Evolutionary conservation across 1,284 basidiomycete genomes (phyloP), one percentile per base, ranked within the genome.

Genomic region (Cryptococcus neoformans): DNA sequence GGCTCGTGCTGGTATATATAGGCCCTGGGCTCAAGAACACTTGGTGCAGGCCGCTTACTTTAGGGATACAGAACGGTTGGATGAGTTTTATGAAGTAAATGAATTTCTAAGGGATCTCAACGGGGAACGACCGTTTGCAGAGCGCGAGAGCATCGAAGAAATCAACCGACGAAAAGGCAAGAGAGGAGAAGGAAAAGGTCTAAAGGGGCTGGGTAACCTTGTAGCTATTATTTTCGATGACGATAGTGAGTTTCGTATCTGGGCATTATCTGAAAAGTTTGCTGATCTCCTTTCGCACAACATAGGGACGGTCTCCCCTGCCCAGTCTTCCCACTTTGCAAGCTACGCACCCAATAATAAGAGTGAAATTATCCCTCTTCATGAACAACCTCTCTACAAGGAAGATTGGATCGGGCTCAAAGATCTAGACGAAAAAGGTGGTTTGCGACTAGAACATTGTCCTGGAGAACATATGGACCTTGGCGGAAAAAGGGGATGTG

Each of bases 41-140:
- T 74, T 95, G 55, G 76, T 96, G 44, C 89, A 90, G 81, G 95
- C 95, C 1, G 92, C 97, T 70, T 99, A 98, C 78, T 98, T 84
- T 76, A 86, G 95, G 42, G 93, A 98, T 76, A 87, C 90, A 4
- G 78, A 78, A n/a, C 84, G 86, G 28, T 79, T 93, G 48, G 82
- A 83, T 6, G 76, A 81, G 8, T 99, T 97, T 72, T 80, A 90
- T 39, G 69, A 79, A 3, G 75, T 82, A 6, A 93, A 90, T 75
- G 68, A 70, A 49, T 81, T 80, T 55, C 46, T 81, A 42, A 63
- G 73, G 14, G 74, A 80, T 60, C 64, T 81, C 35, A 73, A 74
- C 56, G 68, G 56, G 7, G 69, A 73, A 51, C 62, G 62, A 7
- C 92, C 90, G 73, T 80, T 92, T 16, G 91, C 91, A 76, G 90